Conservation (phyloP, 768 basidiomycete species). For the Amanita phalloides region DNA sequence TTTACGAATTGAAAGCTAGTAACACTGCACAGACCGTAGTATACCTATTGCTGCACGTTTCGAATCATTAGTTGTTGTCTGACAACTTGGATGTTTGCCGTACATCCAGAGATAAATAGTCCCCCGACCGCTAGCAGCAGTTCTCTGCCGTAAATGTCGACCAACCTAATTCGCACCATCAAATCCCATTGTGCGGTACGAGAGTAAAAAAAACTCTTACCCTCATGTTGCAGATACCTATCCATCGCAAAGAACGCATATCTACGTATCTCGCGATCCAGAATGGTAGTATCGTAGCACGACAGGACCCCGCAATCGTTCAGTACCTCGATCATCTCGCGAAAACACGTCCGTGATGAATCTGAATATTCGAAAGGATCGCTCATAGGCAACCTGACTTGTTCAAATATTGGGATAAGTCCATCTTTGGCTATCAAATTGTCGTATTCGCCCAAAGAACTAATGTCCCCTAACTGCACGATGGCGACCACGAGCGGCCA, state of each 20-base stretch:
- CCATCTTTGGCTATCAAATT: conserved; percentile 31
- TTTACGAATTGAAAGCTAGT: not conserved
- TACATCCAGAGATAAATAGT: not conserved
- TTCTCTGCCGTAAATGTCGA: not conserved
- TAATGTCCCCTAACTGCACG: conserved; percentile 29
- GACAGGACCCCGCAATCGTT: conserved; percentile 36
- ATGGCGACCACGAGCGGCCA: conserved; percentile 34
- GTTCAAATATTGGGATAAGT: conserved; percentile 31
- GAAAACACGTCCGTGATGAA: conserved; percentile 38
- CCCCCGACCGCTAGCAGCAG: not conserved
- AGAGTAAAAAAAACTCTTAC: conserved; percentile 11
- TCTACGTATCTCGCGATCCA: conserved; percentile 35
- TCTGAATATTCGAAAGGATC: conserved; percentile 20
- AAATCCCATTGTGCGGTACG: not conserved
- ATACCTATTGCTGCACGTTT: not conserved
- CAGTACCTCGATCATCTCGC: conserved; percentile 33
- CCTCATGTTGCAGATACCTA: conserved; percentile 33
- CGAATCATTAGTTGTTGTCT: not conserved
- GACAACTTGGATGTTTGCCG: not conserved
- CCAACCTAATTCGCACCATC: conserved; percentile 1
- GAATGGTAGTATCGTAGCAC: conserved; percentile 36
- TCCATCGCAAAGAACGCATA: conserved; percentile 41
- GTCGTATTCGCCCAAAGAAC: conserved; percentile 30
- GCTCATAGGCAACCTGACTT: conserved; percentile 26
- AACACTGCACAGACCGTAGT: not conserved